Evolutionary conservation across 768 basidiomycete genomes (phyloP).

Genomic region (Mycena galopus): DNA sequence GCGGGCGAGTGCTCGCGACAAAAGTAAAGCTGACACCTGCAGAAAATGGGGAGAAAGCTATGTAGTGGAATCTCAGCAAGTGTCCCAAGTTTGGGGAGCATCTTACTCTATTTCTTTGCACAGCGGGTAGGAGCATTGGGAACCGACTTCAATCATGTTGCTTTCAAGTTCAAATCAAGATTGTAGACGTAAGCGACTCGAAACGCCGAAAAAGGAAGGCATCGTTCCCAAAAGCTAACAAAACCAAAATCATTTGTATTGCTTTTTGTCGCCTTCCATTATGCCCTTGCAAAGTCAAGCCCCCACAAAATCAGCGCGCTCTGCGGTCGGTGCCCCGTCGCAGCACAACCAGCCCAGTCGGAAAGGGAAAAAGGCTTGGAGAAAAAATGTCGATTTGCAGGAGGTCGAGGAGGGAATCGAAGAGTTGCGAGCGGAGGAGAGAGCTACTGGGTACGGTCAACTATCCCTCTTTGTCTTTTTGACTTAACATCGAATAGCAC

Average conservation of each 20-base stretch:
- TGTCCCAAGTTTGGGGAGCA: not conserved
- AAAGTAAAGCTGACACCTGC: slow-evolving; percentile 69
- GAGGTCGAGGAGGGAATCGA: slow-evolving; percentile 85
- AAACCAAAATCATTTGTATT: no score
- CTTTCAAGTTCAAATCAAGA: no score
- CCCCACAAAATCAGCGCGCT: slow-evolving; percentile 41
- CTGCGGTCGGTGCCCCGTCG: slow-evolving; percentile 66
- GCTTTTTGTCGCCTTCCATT: no score
- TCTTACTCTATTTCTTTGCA: slow-evolving; percentile 63
- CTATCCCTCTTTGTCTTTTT: not conserved
- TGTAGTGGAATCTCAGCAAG: not conserved
- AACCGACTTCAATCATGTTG: slow-evolving; percentile 68
- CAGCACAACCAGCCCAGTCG: slow-evolving; percentile 79
- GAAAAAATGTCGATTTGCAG: slow-evolving; percentile 91
- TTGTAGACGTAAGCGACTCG: no score
- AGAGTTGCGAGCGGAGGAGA: slow-evolving; percentile 82
- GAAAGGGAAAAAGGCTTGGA: slow-evolving; percentile 94
- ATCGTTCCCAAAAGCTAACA: no score
- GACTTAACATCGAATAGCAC: slow-evolving; percentile 55
- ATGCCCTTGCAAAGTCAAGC: slow-evolving; percentile 30
- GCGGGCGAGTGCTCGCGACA: slow-evolving; percentile 75
- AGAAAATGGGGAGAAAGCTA: slow-evolving; percentile 85
- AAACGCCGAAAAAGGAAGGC: no score
- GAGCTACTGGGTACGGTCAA: slow-evolving; percentile 76
- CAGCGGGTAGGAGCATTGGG: slow-evolving; percentile 68